Conservation (phyloP, 2,329 filamentous ascomycete species). For the Aspergillus fischeri region DNA sequence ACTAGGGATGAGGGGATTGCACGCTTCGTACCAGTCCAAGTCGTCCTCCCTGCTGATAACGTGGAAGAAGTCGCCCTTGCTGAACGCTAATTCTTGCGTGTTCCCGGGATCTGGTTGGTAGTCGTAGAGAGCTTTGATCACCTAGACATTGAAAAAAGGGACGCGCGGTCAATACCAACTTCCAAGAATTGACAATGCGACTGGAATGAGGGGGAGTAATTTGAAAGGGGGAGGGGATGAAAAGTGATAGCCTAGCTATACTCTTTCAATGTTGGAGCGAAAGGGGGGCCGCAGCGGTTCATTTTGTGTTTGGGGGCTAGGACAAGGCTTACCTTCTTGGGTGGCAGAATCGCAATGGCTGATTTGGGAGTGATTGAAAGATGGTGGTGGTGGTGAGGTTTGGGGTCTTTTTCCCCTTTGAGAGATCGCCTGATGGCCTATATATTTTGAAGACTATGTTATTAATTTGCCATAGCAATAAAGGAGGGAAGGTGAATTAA, state of each 20-base stretch:
- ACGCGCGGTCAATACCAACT: constrained; percentile 12
- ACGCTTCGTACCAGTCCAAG: constrained; percentile 95
- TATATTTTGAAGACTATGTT: constrained; percentile 4
- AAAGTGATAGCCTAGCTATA: background rate
- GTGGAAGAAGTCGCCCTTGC: constrained; percentile 94
- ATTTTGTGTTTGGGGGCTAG: constrained; percentile 1
- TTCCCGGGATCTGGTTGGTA: constrained; percentile 68
- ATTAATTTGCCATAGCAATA: constrained; percentile 1
- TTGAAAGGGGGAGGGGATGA: constrained; percentile 2
- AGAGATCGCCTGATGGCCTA: constrained; percentile 82
- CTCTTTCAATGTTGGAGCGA: background rate
- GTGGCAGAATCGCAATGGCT: constrained; percentile 81
- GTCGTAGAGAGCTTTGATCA: constrained; percentile 95
- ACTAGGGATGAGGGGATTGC: constrained; percentile 80
- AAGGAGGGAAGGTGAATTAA: background rate
- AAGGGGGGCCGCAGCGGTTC: background rate
- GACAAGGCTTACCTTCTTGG: constrained; percentile 66
- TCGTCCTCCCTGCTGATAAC: constrained; percentile 96
- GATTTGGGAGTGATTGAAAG: constrained; percentile 79
- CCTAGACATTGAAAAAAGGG: constrained; percentile 50
- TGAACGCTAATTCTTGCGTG: constrained; percentile 80
- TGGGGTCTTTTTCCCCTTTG: constrained; percentile 76
- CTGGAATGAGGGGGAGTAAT: constrained; percentile 5
- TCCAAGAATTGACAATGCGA: constrained; percentile 7
- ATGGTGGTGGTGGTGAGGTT: constrained; percentile 49